phyloP scores from a whole-genome alignment of 208 protist genomes.

The Phytomonas sp. region DNA sequence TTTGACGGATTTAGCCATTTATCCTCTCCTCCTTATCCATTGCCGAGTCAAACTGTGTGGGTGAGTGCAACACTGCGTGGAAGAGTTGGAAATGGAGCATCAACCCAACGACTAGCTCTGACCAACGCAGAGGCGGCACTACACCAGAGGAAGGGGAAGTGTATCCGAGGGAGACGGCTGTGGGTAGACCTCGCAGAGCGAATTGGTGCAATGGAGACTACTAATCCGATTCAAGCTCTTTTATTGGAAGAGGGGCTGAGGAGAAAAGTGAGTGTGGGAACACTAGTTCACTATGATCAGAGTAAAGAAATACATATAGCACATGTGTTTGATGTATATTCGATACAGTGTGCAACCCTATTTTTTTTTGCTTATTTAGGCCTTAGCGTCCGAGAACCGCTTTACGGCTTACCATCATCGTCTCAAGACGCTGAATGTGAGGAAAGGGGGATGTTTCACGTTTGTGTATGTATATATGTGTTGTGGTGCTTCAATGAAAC shows the following conservation, averaged over 20 bases:
- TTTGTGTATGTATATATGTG: slow-evolving; percentile 4
- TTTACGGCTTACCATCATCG: background rate
- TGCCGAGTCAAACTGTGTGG: background rate
- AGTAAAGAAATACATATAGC: background rate
- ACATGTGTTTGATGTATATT: background rate
- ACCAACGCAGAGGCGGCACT: background rate
- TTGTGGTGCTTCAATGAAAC: background rate
- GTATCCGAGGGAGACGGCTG: background rate
- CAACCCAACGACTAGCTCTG: background rate
- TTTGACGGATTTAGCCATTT: background rate
- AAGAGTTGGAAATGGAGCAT: background rate
- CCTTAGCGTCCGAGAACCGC: background rate
- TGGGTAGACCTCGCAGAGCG: background rate
- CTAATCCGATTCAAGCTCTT: background rate
- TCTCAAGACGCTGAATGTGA: background rate
- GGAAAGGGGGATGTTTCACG: background rate
- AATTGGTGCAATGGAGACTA: too few species aligned
- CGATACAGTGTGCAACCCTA: background rate
- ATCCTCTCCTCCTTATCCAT: background rate
- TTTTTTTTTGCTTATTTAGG: background rate
- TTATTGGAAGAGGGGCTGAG: background rate
- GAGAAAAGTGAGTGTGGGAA: background rate
- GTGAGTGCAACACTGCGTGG: background rate
- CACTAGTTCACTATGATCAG: background rate
- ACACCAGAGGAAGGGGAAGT: background rate